Evolutionary conservation across 2,329 filamentous ascomycete genomes (phyloP).

Genomic region (Trichoderma endophyticum): DNA sequence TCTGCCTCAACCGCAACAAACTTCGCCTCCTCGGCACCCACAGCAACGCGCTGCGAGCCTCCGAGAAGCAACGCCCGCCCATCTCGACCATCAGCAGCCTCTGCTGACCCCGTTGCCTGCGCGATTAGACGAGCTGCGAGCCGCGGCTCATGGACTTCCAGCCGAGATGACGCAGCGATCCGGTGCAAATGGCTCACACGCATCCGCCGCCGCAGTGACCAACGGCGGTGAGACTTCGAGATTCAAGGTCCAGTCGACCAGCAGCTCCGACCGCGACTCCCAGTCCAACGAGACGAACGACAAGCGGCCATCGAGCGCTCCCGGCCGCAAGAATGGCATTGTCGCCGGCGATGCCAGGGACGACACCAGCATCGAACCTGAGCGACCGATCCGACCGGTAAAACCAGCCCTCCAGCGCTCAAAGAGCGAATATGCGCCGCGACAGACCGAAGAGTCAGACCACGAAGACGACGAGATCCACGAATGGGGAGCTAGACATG

Average conservation of each 20-base stretch:
- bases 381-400: slow-evolving; percentile 37
- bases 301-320: slow-evolving; percentile 45
- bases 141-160: slow-evolving; percentile 25
- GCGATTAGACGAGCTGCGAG: slow-evolving; percentile 23
- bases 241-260: slow-evolving; percentile 29
- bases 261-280: slow-evolving; percentile 30
- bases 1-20: slow-evolving; percentile 18
- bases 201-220: slow-evolving; percentile 29
- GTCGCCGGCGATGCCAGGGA: slow-evolving; percentile 28
- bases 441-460: slow-evolving; percentile 41
- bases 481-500: slow-evolving; percentile 68
- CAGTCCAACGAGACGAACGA: slow-evolving; percentile 31
- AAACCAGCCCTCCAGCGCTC: slow-evolving; percentile 55
- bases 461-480: slow-evolving; percentile 45
- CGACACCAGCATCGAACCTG: slow-evolving; percentile 35
- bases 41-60: slow-evolving; percentile 25
- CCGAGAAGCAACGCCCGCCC: slow-evolving; percentile 23
- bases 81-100: slow-evolving; percentile 11
- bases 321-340: slow-evolving; percentile 40
- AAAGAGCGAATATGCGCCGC: slow-evolving; percentile 53
- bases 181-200: slow-evolving; percentile 32
- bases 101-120: slow-evolving; percentile 25
- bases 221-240: slow-evolving; percentile 33
- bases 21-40: slow-evolving; percentile 20
- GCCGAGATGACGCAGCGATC: slow-evolving; percentile 34